phyloP scores from a whole-genome alignment of 176 grass and related monocot genomes.

The Neostapfia colusana region DNA sequence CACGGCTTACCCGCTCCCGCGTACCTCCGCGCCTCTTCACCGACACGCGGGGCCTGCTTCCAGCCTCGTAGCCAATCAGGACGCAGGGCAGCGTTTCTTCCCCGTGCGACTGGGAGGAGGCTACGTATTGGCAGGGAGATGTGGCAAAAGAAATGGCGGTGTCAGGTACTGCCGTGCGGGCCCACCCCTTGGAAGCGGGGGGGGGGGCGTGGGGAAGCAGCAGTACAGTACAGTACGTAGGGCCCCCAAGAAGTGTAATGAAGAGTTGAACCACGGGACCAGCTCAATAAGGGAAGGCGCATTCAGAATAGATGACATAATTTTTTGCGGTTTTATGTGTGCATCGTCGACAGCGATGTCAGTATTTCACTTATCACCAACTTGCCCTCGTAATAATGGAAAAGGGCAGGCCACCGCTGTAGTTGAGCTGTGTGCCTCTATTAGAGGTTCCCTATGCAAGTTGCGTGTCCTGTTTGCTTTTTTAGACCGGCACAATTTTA shows the following conservation, averaged over 20 bases:
- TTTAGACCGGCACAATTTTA: neutral
- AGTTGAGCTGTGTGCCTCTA: neutral
- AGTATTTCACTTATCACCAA: neutral
- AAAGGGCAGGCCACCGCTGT: neutral
- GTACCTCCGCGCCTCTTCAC: neutral
- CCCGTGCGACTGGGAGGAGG: neutral
- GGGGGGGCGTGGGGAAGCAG: neutral
- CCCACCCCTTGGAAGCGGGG: neutral
- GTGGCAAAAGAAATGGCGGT: neutral
- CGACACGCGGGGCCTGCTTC: accelerated
- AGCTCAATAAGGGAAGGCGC: accelerated
- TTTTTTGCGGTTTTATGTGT: neutral
- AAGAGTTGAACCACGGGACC: neutral
- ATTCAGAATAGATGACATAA: accelerated
- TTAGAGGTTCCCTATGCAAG: neutral
- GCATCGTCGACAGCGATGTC: accelerated
- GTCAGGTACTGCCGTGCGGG: neutral
- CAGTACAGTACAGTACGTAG: no score
- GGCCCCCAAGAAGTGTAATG: neutral
- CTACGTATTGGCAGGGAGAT: no score
- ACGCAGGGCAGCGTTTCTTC: accelerated
- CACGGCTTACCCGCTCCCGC: neutral
- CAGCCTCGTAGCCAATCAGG: accelerated
- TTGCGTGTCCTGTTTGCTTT: neutral
- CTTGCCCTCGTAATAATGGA: neutral